Conservation (phyloP, 768 basidiomycete species). For the Mycena polygramma region DNA sequence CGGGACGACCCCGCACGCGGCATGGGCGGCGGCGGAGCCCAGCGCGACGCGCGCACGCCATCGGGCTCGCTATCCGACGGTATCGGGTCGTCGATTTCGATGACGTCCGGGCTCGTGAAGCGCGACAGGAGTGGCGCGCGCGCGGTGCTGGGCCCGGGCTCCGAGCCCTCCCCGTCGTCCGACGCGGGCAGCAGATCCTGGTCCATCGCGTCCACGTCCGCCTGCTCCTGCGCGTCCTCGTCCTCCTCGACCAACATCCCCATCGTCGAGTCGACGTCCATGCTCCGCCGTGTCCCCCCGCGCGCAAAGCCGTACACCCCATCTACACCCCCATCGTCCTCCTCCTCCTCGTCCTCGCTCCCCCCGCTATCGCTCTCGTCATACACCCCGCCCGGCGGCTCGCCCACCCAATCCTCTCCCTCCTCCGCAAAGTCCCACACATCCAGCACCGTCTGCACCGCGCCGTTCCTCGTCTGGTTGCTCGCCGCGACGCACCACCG, state of each 20-base stretch:
- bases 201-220: conserved; percentile 80
- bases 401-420: conserved; percentile 84
- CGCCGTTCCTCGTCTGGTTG: conserved; percentile 65
- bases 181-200: conserved; percentile 60
- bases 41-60: conserved; percentile 29
- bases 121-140: too few relatives aligned
- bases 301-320: conserved; percentile 33
- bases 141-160: background rate
- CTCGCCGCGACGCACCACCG: conserved; percentile 96
- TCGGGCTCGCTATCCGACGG: conserved; percentile 21
- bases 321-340: conserved; percentile 50
- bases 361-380: conserved; percentile 75
- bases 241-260: conserved; percentile 37
- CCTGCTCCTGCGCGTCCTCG: conserved; percentile 65
- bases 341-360: conserved; percentile 67
- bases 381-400: conserved; percentile 80
- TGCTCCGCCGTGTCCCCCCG: conserved; percentile 10
- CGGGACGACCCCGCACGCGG: conserved; percentile 31
- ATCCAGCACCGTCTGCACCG: conserved; percentile 81
- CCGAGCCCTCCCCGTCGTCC: conserved; percentile 21
- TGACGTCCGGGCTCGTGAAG: conserved; percentile 15
- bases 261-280: conserved; percentile 22
- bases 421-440: conserved; percentile 92
- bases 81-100: conserved; percentile 30
- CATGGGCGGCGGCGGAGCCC: conserved; percentile 27